Base-by-base conservation (phyloP, 805 yeast species). In the Isabelozyma heimii region DNA sequence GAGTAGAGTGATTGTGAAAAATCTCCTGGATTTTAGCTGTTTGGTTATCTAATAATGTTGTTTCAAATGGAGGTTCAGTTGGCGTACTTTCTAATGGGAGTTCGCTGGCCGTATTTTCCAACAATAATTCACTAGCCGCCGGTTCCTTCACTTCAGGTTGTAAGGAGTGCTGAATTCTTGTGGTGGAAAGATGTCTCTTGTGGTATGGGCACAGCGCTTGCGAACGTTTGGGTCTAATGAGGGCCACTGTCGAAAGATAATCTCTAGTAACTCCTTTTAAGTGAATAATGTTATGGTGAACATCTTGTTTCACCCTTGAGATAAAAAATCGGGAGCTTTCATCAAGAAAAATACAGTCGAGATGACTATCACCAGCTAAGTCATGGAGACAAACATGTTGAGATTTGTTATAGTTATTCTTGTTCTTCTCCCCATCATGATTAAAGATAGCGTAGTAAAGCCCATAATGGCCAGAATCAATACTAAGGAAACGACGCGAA, bases 381-480 rank as follows among this genome's bases (percentile, higher is more conserved):
- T 43, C 45, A 16, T 40, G 24, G 14, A 38, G 40, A 30, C 35
- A 30, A 10, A 13, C 35, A 10, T 9, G 10, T 14, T 15, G 17
- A 6, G n/a, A 13, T 9, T 20, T 20, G 27, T 5, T 17, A 28
- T 27, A 40, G n/a, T 45, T 45, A 3, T 51, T 45, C 15, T 38
- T 44, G 20, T 48, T 50, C 17, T 42, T 14, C 44, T 52, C 65
- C 37, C 56, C 64, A 47, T 73, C 77, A 40, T 65, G 68, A 51
- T 66, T 68, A 56, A 66, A 70, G 44, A 73, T 65, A 6, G 75
- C 62, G 48, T 64, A 73, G 52, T 73, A 73, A 16, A 73, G 56
- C 1, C 77, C 79, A 52, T 72, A 73, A 48, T 73, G 79, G n/a
- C 79, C 79, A 17, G 54, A 50, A 45, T 61, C 65, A 14, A 72